Evolutionary conservation across 2,329 filamentous ascomycete species (phyloP).

Genomic region (Intubia oerlemansii): DNA sequence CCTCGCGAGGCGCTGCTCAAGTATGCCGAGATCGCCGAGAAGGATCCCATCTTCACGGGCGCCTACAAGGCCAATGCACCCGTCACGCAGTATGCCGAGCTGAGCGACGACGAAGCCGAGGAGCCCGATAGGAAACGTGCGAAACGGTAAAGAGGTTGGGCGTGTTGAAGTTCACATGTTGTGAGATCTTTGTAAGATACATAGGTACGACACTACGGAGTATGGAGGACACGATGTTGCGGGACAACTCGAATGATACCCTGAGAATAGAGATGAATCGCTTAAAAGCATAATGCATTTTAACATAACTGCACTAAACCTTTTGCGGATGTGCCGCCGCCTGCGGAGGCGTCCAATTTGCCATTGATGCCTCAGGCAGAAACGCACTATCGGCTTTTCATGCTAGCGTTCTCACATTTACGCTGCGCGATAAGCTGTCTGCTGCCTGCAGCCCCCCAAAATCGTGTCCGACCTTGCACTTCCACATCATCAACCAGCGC

Average conservation of each 20-base stretch:
- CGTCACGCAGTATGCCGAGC: conserved; percentile 70
- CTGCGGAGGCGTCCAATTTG: too few relatives aligned
- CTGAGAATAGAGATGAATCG: too few relatives aligned
- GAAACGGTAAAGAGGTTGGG: conserved; percentile 25
- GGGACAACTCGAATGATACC: too few relatives aligned
- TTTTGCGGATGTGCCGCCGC: too few relatives aligned
- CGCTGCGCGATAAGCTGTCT: conserved; percentile 4
- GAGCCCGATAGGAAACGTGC: conserved; percentile 41
- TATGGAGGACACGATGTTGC: too few relatives aligned
- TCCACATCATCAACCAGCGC: conserved; percentile 29
- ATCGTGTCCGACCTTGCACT: conserved; percentile 26
- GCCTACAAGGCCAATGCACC: conserved; percentile 88
- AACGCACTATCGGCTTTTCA: background rate
- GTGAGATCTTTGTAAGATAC: too few relatives aligned
- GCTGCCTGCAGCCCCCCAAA: conserved; percentile 21
- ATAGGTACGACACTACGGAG: conserved; percentile 2
- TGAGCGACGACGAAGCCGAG: conserved; percentile 67
- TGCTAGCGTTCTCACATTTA: conserved; percentile 7
- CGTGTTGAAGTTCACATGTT: too few relatives aligned
- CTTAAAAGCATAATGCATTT: too few relatives aligned
- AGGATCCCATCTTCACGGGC: conserved; percentile 83
- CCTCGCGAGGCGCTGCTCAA: conserved; percentile 83
- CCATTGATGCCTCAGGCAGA: conserved; percentile 3
- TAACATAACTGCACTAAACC: too few relatives aligned
- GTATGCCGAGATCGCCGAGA: conserved; percentile 83